A percentile compares a stretch with the other conserved stretches of the same genome.
phyloP scores from a whole-genome alignment of 1,284 basidiomycete genomes.

The Lignosus rhinocerotis region DNA sequence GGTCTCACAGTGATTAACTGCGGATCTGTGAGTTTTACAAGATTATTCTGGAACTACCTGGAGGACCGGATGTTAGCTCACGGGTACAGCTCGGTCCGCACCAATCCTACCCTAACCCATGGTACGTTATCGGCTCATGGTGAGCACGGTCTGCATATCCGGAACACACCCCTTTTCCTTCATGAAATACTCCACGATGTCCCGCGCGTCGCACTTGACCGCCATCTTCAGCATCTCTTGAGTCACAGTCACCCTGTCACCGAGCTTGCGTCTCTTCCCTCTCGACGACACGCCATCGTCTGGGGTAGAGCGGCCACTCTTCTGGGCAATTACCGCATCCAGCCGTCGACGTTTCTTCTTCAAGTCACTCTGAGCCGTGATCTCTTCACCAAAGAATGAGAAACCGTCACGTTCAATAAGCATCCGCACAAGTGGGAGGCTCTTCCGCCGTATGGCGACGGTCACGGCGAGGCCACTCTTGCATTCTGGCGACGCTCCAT shows the following conservation, averaged over 20 bases:
- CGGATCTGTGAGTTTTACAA: too few species aligned
- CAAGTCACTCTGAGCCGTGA: background rate
- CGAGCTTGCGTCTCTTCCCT: slow-evolving; percentile 52
- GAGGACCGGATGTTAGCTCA: background rate
- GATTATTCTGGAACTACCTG: background rate
- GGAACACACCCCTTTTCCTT: slow-evolving; percentile 76
- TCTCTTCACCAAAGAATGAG: background rate
- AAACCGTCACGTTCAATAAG: slow-evolving; percentile 63
- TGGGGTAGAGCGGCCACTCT: background rate
- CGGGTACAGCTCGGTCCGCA: background rate
- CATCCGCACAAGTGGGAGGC: slow-evolving; percentile 68
- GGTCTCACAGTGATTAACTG: too few species aligned
- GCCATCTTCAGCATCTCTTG: slow-evolving; percentile 64
- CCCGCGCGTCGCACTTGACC: slow-evolving; percentile 59
- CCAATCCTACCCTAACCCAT: background rate
- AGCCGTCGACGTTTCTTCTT: slow-evolving; percentile 11
- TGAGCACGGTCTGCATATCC: slow-evolving; percentile 63
- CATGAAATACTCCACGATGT: slow-evolving; percentile 74
- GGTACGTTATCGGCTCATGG: slow-evolving; percentile 36
- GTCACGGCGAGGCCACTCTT: slow-evolving; percentile 66
- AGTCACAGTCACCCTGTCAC: slow-evolving; percentile 60
- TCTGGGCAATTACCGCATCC: background rate
- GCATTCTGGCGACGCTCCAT: slow-evolving; percentile 68
- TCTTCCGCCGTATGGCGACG: slow-evolving; percentile 72
- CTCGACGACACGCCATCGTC: slow-evolving; percentile 21